Conservation (phyloP, 2,329 filamentous ascomycete species). For the Penicillium sp. region DNA sequence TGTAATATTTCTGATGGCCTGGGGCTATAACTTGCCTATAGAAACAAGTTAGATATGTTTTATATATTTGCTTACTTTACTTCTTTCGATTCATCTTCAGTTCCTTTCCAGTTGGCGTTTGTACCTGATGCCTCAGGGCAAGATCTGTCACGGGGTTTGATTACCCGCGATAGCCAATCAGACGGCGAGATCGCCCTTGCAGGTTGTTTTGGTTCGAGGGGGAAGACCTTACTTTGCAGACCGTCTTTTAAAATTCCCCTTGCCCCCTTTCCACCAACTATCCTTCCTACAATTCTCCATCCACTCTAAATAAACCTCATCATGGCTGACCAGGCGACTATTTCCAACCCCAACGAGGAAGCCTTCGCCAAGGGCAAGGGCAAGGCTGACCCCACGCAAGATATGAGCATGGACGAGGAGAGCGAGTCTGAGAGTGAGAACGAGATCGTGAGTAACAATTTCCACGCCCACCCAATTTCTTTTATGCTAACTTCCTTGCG, state of each 20-base stretch:
- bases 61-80: not conserved
- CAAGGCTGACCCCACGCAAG: conserved; percentile 63
- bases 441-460: conserved; percentile 34
- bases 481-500: not conserved
- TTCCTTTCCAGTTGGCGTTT: not conserved
- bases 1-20: not conserved
- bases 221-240: conserved; percentile 25
- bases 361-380: conserved; percentile 74
- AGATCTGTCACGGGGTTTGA: conserved; percentile 15
- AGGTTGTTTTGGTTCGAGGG: conserved; percentile 25
- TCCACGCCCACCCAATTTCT: not conserved
- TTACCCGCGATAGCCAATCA: conserved; percentile 18
- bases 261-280: conserved; percentile 17
- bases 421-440: conserved; percentile 60
- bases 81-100: not conserved
- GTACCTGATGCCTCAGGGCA: conserved; percentile 15
- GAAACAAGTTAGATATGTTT: not conserved
- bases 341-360: conserved; percentile 40
- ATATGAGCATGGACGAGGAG: conserved; percentile 71
- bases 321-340: conserved; percentile 39
- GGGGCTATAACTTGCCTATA: not conserved
- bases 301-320: conserved; percentile 13
- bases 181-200: conserved; percentile 16
- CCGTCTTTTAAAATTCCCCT: conserved; percentile 18
- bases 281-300: conserved; percentile 19